Base-by-base conservation (phyloP, 176 grass and related monocot genomes). In the Echinochloa phyllopogon region DNA sequence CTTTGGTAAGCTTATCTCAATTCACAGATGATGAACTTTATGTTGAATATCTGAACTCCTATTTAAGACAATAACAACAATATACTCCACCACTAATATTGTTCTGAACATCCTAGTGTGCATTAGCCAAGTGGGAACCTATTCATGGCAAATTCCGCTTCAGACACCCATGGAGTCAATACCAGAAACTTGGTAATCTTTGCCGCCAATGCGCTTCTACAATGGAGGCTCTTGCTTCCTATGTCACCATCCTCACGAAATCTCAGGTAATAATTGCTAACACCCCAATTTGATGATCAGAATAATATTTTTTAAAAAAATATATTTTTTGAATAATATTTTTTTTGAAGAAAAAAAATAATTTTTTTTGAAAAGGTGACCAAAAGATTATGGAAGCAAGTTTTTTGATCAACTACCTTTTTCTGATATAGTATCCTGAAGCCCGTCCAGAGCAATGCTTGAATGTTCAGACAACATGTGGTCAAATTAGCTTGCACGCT, bases 71-170 rank as follows among this genome's bases (percentile, higher is more conserved):
- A 66, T 62, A 10, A 62, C 59, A 33, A 29, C 13, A 24, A 29
- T 16, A 24, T 42, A 44, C 43, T 86, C 42, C 2, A 39, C 63
- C 10, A 41, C 29, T 60, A 21, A 52, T 41, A 80, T 21, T 73
- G 43, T 65, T 69, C 1, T 11, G 2, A 18, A 74, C 72, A 60
- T 13, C 72, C 64, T 89, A 97, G 94, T 73, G 81, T 44, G 86
- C 81, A 53, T 86, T 97, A 66, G 91, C 94, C 57, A 89, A 86
- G 40, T 97, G 94, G 94, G 94, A 97, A 47, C 94, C 94, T 10
- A 41, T 81, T 13, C 94, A 97, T 72, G 91, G 91, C 3, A 87
- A 85, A 69, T 97, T 97, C 65, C 69, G 75, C 39, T 94, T 94
- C 75, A 79, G 85, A 10, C 85, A 94, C 74, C 94, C 91, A 16